Evolutionary conservation across 257 asterid genomes (phyloP).

Genomic region (Plectranthus barbatus): DNA sequence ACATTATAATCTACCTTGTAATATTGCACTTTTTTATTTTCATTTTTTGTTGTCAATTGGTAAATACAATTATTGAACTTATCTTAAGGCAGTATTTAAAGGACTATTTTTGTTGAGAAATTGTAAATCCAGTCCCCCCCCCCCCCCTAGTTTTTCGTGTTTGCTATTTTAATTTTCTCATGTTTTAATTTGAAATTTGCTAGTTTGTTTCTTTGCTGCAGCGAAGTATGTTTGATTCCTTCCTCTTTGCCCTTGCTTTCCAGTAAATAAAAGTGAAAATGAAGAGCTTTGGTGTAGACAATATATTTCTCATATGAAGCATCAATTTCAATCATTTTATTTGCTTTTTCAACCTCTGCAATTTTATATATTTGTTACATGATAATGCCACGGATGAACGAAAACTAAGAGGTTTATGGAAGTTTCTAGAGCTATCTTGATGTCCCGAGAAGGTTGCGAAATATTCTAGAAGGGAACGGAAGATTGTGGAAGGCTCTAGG

Average conservation of each 20-base stretch:
- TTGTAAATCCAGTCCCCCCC: no score
- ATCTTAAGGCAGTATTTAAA: neutral
- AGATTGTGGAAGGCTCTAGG: no score
- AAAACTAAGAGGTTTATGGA: no score
- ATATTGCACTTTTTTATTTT: no score
- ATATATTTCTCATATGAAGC: no score
- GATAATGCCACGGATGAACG: no score
- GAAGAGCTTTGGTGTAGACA: neutral
- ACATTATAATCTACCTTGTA: neutral
- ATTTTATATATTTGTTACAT: no score
- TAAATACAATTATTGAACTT: slow-evolving; percentile 1
- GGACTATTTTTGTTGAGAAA: slow-evolving; percentile 60
- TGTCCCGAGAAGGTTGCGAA: no score
- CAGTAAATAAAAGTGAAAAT: neutral
- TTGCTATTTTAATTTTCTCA: neutral
- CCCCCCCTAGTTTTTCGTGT: slow-evolving; percentile 6
- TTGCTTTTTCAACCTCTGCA: no score
- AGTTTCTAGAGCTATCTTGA: no score
- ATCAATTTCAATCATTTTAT: no score
- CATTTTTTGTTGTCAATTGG: slow-evolving; percentile 7
- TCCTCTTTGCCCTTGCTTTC: neutral
- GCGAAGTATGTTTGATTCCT: slow-evolving; percentile 84
- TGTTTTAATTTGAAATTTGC: neutral
- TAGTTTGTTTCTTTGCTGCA: slow-evolving; percentile 53
- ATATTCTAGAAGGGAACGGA: no score